Evolutionary conservation across 768 basidiomycete species (phyloP).

Genomic region (Boletus rubescentipes): DNA sequence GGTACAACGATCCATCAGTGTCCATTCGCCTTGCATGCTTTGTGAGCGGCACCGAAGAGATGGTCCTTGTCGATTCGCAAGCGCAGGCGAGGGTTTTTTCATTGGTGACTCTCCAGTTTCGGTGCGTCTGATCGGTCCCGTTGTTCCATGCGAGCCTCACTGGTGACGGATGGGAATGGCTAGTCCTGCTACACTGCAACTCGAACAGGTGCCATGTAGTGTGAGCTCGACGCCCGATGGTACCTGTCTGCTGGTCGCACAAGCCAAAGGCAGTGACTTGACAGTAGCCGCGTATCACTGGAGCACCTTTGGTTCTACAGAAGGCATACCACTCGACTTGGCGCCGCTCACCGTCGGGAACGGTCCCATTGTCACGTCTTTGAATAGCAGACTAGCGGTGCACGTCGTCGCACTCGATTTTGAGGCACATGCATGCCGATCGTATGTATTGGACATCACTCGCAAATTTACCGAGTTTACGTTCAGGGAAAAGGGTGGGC

Average conservation of each 20-base stretch:
- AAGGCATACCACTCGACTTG: conserved; percentile 43
- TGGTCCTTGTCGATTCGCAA: conserved; percentile 47
- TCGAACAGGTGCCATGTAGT: conserved; percentile 33
- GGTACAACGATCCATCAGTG: conserved; percentile 36
- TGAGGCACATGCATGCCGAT: conserved; percentile 33
- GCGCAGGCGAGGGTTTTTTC: conserved; percentile 52
- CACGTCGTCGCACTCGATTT: conserved; percentile 45
- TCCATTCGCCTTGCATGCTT: conserved; percentile 42
- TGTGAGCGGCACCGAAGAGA: conserved; percentile 50
- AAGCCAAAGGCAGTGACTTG: conserved; percentile 15
- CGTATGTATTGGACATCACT: conserved; percentile 51
- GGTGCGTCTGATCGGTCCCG: background rate
- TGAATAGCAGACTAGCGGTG: conserved; percentile 40
- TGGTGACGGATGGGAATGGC: background rate
- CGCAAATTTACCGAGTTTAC: conserved; percentile 55
- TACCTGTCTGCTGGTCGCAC: conserved; percentile 45
- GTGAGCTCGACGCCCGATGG: conserved; percentile 53
- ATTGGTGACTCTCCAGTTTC: conserved; percentile 44
- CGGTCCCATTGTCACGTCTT: conserved; percentile 41
- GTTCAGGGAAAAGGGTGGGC: conserved; percentile 45
- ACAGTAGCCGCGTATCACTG: conserved; percentile 49
- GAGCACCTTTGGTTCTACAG: conserved; percentile 52
- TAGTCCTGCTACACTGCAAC: conserved; percentile 46
- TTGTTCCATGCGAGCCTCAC: background rate
- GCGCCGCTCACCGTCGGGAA: conserved; percentile 22